A percentile compares a stretch with the other conserved stretches of the same genome.
Conservation (phyloP, 768 basidiomycete species). For the Amanita jacksonii region DNA sequence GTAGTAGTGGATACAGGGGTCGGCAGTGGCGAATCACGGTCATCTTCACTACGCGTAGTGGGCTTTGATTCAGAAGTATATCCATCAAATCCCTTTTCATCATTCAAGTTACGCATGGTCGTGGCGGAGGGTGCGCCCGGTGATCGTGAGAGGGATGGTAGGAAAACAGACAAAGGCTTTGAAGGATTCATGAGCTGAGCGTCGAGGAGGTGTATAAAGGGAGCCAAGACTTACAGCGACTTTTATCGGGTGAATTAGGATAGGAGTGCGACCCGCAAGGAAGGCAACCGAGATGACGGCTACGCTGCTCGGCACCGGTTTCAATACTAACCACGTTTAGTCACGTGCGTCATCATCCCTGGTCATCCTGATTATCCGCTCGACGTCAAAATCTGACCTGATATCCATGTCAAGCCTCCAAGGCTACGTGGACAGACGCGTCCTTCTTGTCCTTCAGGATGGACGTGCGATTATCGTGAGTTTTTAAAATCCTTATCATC, state of each 20-base stretch:
- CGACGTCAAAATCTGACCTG: too few relatives aligned
- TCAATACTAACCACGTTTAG: too few relatives aligned
- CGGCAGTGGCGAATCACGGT: constrained; percentile 32
- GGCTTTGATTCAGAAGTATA: background rate
- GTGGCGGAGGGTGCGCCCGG: background rate
- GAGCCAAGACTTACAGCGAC: constrained; percentile 1
- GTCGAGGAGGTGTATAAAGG: background rate
- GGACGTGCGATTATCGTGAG: constrained; percentile 89
- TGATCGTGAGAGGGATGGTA: background rate
- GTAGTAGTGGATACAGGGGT: constrained; percentile 42
- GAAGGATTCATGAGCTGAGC: background rate
- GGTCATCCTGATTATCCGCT: too few relatives aligned
- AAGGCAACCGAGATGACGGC: too few relatives aligned
- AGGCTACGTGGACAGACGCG: constrained; percentile 88
- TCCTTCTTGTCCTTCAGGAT: constrained; percentile 92
- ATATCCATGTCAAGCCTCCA: constrained; percentile 81
- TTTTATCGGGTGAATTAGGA: background rate
- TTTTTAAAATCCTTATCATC: constrained; percentile 10
- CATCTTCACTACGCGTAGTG: background rate
- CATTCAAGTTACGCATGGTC: constrained; percentile 9
- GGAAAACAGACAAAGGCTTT: constrained; percentile 1
- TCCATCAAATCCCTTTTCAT: background rate
- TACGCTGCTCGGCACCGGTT: too few relatives aligned
- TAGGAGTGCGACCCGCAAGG: too few relatives aligned
- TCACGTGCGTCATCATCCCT: background rate